Conservation (phyloP, 2,329 filamentous ascomycete genomes). For the Emergomyces orientalis region DNA sequence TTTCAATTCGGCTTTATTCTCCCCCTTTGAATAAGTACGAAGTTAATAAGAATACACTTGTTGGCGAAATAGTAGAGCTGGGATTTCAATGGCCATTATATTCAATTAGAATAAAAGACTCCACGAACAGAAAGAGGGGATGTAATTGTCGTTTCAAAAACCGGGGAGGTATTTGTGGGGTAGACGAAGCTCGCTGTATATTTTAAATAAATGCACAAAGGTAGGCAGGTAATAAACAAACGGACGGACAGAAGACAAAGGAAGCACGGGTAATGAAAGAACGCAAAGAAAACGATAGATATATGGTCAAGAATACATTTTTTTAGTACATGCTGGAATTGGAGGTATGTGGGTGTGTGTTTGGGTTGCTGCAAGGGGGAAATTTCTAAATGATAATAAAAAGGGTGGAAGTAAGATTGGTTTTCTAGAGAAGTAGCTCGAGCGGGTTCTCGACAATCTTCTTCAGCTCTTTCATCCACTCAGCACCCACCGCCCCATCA, state of each 20-base stretch:
- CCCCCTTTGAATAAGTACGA: too few relatives aligned
- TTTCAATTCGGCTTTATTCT: too few relatives aligned
- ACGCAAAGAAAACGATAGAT: background rate
- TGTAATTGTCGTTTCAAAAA: background rate
- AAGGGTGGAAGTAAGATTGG: background rate
- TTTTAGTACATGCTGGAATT: conserved; percentile 6
- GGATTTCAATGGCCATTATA: background rate
- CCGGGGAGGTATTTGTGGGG: background rate
- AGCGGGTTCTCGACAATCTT: conserved; percentile 96
- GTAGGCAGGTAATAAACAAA: background rate
- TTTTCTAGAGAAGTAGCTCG: conserved; percentile 72
- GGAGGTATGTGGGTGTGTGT: background rate
- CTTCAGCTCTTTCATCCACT: conserved; percentile 97
- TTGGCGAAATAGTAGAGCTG: too few relatives aligned
- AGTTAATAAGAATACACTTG: too few relatives aligned
- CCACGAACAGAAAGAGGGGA: background rate
- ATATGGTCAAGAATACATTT: conserved; percentile 5
- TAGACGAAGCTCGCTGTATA: background rate
- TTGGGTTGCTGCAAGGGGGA: background rate
- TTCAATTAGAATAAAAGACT: background rate
- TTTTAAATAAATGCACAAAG: background rate
- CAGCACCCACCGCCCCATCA: conserved; percentile 88
- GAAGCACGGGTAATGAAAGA: background rate
- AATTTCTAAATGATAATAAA: conserved; percentile 1
- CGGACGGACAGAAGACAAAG: background rate